Conservation (phyloP, 441 rosid species). For the Erodium chrysanthum region DNA sequence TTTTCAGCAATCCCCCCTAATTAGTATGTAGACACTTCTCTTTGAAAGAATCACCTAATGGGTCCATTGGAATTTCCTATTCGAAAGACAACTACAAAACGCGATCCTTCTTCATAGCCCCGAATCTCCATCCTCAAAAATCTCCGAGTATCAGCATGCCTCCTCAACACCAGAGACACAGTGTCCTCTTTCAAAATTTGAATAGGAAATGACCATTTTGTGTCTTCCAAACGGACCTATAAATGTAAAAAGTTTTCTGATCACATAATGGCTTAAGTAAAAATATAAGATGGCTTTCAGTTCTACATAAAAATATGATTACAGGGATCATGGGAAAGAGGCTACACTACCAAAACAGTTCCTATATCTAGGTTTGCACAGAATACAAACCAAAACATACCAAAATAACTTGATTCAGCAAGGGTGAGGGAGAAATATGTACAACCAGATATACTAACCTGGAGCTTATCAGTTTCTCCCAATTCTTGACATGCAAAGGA, state of each 20-base stretch:
- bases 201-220: constrained; percentile 93
- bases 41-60: constrained; percentile 46
- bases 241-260: constrained; percentile 14
- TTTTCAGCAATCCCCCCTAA: too few species aligned
- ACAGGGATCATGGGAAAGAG: background rate
- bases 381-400: too few species aligned
- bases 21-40: background rate
- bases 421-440: constrained; percentile 6
- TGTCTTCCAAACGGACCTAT: constrained; percentile 69
- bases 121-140: constrained; percentile 78
- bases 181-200: constrained; percentile 83
- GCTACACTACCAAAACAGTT: background rate
- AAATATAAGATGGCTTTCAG: too few species aligned
- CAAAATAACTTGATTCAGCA: constrained; percentile 8
- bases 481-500: constrained; percentile 55
- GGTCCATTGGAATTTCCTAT: constrained; percentile 77
- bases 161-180: constrained; percentile 60
- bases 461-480: constrained; percentile 60
- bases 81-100: constrained; percentile 86
- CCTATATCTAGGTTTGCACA: too few species aligned
- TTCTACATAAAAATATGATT: background rate
- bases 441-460: constrained; percentile 40
- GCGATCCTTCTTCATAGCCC: constrained; percentile 99
- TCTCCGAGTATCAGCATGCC: constrained; percentile 42
- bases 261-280: too few species aligned